These are phyloP conservation scores for Fraxinus sp. DNA, from an alignment of 305 asterid genomes.

Conservation along the genomic window DNA sequence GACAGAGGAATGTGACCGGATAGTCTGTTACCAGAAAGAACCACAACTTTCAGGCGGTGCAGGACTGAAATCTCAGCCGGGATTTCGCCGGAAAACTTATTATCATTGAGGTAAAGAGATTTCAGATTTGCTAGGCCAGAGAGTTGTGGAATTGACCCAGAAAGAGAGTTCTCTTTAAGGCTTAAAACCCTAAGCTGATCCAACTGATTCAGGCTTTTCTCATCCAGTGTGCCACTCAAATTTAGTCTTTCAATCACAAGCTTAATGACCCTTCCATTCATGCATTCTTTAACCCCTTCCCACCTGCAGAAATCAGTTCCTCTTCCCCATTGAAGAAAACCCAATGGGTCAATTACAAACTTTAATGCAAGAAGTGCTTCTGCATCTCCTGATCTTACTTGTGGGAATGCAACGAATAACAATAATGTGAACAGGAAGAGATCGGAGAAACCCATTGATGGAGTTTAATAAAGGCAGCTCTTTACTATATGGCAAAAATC, in stretches of 20 bases:
- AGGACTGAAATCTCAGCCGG: conserved; percentile 52
- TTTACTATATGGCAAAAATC: background rate
- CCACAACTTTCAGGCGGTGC: conserved; percentile 68
- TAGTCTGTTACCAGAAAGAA: conserved; percentile 56
- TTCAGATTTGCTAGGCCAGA: conserved; percentile 69
- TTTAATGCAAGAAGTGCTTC: conserved; percentile 62
- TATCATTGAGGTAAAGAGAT: conserved; percentile 64
- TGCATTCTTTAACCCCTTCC: conserved; percentile 80
- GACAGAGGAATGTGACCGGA: conserved; percentile 62
- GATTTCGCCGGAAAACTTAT: conserved; percentile 57
- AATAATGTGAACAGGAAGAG: conserved; percentile 24
- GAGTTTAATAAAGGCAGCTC: background rate
- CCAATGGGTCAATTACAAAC: conserved; percentile 57
- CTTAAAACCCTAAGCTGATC: conserved; percentile 84
- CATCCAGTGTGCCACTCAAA: conserved; percentile 66
- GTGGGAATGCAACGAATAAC: conserved; percentile 28
- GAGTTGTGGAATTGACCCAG: conserved; percentile 71
- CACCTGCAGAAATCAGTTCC: conserved; percentile 57
- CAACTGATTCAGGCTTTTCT: conserved; percentile 55
- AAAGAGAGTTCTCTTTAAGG: conserved; percentile 63
- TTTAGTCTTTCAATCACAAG: conserved; percentile 68
- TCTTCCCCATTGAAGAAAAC: conserved; percentile 56
- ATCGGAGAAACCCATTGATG: conserved; percentile 26
- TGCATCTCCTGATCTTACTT: conserved; percentile 60
- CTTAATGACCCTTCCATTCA: conserved; percentile 69